Evolutionary conservation across 257 asterid genomes (phyloP).

Genomic region (Misopates orontium): DNA sequence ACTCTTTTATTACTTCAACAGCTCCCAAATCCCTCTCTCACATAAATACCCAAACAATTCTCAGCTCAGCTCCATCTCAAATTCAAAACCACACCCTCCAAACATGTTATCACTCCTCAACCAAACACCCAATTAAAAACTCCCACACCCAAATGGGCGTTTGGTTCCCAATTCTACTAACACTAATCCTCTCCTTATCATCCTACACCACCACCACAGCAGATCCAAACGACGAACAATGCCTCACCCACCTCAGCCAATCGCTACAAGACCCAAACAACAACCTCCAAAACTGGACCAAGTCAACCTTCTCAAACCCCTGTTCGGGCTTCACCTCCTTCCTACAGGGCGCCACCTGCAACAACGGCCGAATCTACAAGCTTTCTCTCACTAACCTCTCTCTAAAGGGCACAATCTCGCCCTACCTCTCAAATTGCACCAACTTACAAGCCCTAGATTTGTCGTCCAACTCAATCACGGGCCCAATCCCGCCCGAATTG

Average conservation of each 20-base stretch:
- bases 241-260: slow-evolving; percentile 63
- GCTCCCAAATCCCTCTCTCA: too few relatives aligned
- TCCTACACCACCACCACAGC: slow-evolving; percentile 43
- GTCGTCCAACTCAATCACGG: slow-evolving; percentile 74
- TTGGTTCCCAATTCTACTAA: slow-evolving; percentile 8
- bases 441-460: slow-evolving; percentile 88
- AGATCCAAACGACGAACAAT: slow-evolving; percentile 82
- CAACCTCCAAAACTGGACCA: slow-evolving; percentile 79
- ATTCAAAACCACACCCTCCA: too few relatives aligned
- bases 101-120: too few relatives aligned
- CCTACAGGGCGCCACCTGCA: slow-evolving; percentile 91
- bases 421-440: slow-evolving; percentile 87
- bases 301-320: slow-evolving; percentile 56
- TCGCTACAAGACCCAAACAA: slow-evolving; percentile 69
- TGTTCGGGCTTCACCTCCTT: slow-evolving; percentile 73
- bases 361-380: slow-evolving; percentile 89
- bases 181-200: slow-evolving; percentile 40
- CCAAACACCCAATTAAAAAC: too few relatives aligned
- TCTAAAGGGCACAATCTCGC: slow-evolving; percentile 79
- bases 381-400: slow-evolving; percentile 70
- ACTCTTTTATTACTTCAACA: too few relatives aligned
- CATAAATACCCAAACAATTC: too few relatives aligned
- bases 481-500: slow-evolving; percentile 71
- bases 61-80: too few relatives aligned
- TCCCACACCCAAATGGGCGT: not conserved